phyloP scores from a whole-genome alignment of 441 rosid genomes.

The Gossypium lobatum region DNA sequence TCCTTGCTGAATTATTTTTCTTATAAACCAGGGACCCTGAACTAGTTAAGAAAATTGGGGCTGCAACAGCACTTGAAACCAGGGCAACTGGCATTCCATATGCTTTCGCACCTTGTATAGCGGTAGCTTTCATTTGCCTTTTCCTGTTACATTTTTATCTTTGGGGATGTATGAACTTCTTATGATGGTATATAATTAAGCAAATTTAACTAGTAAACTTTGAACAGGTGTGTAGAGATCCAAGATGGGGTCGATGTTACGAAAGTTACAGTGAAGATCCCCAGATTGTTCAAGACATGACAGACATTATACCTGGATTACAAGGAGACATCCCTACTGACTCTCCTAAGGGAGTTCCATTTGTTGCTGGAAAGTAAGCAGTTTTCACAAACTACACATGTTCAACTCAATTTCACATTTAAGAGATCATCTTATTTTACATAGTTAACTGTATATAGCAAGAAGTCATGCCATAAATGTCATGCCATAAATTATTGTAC shows the following conservation, averaged over 20 bases:
- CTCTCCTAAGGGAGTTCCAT: constrained; percentile 41
- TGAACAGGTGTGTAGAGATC: constrained; percentile 63
- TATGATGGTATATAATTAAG: no score
- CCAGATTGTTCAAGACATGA: constrained; percentile 47
- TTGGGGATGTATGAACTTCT: not conserved
- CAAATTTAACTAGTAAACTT: no score
- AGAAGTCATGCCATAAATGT: not conserved
- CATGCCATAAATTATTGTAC: not conserved
- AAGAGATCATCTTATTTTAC: not conserved
- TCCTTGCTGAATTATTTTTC: not conserved
- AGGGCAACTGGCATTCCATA: constrained; percentile 63
- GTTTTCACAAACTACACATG: not conserved
- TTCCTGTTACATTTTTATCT: not conserved
- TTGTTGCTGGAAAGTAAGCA: constrained; percentile 50
- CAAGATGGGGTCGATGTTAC: constrained; percentile 71
- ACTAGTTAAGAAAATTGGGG: constrained; percentile 59
- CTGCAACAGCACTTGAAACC: constrained; percentile 66
- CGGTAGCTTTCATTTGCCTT: constrained; percentile 29
- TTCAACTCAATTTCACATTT: not conserved
- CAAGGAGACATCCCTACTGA: constrained; percentile 50
- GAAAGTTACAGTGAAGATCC: constrained; percentile 70
- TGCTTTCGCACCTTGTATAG: constrained; percentile 60
- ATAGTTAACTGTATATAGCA: not conserved
- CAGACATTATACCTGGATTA: constrained; percentile 48
- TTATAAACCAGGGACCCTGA: constrained; percentile 38